Evolutionary conservation across 2,329 filamentous ascomycete species (phyloP), one percentile per base, ranked within the genome.

Genomic region (Cordyceps javanica): DNA sequence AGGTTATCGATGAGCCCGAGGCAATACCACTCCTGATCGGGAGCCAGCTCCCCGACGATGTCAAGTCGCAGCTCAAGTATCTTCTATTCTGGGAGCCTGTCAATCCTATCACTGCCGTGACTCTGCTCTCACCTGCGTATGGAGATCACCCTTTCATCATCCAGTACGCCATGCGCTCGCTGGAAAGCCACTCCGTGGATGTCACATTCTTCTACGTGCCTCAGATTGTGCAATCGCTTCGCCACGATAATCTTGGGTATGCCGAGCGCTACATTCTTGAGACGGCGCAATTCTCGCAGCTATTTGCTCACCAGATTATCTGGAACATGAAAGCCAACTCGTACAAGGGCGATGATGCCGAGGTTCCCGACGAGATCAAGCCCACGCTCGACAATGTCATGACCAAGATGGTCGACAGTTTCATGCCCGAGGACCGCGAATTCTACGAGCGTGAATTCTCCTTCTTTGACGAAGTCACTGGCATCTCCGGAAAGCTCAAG

Each of bases 321-420:
- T 99, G 95, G 94, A 99, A 99, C 70, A 99, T 99, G 88, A 99
- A 97, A 71, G 94, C 94, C 32, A 99, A 99, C 71, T 90, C 92
- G 1, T 99, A 90, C 80, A 99, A 97, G 71, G 95, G 99, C 63
- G 93, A 99, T 66, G 91, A 97, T 64, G 92, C 88, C 14, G 85
- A 88, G 65, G 83, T 96, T 62, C 92, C 94, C 21, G 94, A 99
- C 71, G 83, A 86, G 3, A 89, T 97, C 67, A 99, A 99, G 70
- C 93, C 94, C 3, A 94, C 88, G 0, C 82, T 99, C 3, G 95
- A 99, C 73, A 85, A 86, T 56, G 94, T 99, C 63, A 95, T 91
- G 85, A 80, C 82, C 28, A 88, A 87, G 65, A 85, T 99, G 77
- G 84, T 96, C 55, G 77, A 82, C 11, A 90, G 89, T 70, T 99